Conservation (phyloP, 805 yeast genomes). For the Lipomyces starkeyi region DNA sequence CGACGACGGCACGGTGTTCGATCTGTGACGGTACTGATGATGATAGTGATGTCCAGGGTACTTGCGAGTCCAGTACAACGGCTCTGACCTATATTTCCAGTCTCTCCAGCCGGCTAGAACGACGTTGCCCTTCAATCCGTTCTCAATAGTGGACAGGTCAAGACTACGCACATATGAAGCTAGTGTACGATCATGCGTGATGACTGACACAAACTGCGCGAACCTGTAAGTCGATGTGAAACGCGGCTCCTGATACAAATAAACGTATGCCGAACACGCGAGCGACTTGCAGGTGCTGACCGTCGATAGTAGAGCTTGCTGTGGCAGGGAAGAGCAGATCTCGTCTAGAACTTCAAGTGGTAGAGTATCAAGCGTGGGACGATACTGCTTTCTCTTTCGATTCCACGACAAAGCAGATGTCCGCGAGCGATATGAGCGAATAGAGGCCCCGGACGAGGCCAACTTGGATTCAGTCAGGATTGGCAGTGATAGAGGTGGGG, state of each 20-base stretch:
- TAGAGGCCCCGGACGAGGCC: conserved; percentile 34
- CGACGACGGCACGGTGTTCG: conserved; percentile 14
- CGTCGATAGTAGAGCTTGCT: conserved; percentile 56
- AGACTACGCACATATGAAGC: conserved; percentile 62
- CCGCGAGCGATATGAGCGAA: conserved; percentile 34
- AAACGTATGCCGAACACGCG: conserved; percentile 34
- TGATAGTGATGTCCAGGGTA: conserved; percentile 23
- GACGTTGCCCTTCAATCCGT: conserved; percentile 27
- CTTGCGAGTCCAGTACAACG: conserved; percentile 44
- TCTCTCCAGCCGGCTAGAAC: conserved; percentile 86
- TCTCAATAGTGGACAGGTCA: conserved; percentile 59
- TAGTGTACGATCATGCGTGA: conserved; percentile 61
- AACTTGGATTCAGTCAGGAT: conserved; percentile 13
- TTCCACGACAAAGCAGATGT: conserved; percentile 19
- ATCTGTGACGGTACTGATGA: conserved; percentile 35
- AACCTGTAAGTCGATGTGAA: conserved; percentile 77
- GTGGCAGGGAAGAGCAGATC: conserved; percentile 45
- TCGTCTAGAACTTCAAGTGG: conserved; percentile 43
- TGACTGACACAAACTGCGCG: conserved; percentile 75
- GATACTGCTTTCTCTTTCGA: conserved; percentile 13
- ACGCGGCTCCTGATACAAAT: conserved; percentile 58
- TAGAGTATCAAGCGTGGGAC: conserved; percentile 36
- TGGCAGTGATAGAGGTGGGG: conserved; percentile 23
- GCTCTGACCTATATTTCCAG: conserved; percentile 81
- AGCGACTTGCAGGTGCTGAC: conserved; percentile 45